These are phyloP conservation scores for Polychytrium aggregatum DNA, from an alignment of 192 early-diverging fungal genomes.

Conservation along the genomic window DNA sequence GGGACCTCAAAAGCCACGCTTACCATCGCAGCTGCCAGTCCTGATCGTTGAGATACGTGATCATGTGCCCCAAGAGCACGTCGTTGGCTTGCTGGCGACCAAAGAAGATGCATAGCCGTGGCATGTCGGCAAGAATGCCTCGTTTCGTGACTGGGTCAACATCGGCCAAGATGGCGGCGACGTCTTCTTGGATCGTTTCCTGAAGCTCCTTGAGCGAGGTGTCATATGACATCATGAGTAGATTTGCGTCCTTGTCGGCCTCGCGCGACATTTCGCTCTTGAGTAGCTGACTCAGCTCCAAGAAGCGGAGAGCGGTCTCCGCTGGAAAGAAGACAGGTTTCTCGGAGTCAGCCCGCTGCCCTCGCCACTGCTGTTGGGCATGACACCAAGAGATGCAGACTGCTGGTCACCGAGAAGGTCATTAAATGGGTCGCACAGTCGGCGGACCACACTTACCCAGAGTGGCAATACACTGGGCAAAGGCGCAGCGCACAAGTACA, in stretches of 20 bases:
- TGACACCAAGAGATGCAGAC: no score
- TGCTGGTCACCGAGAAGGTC: no score
- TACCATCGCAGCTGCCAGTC: slow-evolving; percentile 89
- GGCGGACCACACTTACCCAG: slow-evolving; percentile 18
- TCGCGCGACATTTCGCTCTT: slow-evolving; percentile 24
- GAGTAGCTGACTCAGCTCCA: slow-evolving; percentile 61
- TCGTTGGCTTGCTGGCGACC: slow-evolving; percentile 73
- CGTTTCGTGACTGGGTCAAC: slow-evolving; percentile 68
- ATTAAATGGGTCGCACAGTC: background rate
- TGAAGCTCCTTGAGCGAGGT: slow-evolving; percentile 62
- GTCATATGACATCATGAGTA: slow-evolving; percentile 57
- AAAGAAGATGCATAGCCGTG: slow-evolving; percentile 72
- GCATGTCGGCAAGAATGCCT: slow-evolving; percentile 70
- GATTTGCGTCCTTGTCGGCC: slow-evolving; percentile 32
- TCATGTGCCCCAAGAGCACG: slow-evolving; percentile 79
- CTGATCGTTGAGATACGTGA: slow-evolving; percentile 91
- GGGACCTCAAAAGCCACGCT: background rate
- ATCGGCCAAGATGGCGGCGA: slow-evolving; percentile 71
- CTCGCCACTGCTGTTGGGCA: background rate
- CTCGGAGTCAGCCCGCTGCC: background rate
- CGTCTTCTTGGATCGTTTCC: slow-evolving; percentile 68
- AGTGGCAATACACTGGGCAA: slow-evolving; percentile 69
- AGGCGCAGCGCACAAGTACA: slow-evolving; percentile 64
- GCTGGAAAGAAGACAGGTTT: slow-evolving; percentile 35
- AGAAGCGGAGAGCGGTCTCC: slow-evolving; percentile 61